Conservation (phyloP, 169 alveolate genomes). For the Eimeria tenella region DNA sequence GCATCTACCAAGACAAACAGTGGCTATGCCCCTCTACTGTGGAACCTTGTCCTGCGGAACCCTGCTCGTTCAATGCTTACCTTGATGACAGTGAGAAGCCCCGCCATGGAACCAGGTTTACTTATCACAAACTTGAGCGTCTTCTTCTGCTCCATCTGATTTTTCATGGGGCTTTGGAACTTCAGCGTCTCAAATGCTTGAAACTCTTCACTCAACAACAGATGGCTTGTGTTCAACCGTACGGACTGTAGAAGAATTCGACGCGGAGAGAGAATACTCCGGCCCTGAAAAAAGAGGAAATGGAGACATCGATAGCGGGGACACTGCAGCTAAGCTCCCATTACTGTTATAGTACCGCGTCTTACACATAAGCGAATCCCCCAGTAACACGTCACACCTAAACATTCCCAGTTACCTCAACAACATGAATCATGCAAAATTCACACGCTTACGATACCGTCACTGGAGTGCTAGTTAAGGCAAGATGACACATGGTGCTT, state of each 20-base stretch:
- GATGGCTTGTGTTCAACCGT: conserved; percentile 58
- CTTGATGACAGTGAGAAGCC: conserved; percentile 56
- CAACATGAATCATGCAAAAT: too few relatives aligned
- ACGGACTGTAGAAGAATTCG: conserved; percentile 69
- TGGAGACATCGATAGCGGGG: too few relatives aligned
- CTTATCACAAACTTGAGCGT: conserved; percentile 32
- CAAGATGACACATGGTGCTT: too few relatives aligned
- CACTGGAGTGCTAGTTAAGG: too few relatives aligned
- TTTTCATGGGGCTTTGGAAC: conserved; percentile 37
- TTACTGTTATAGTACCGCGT: too few relatives aligned
- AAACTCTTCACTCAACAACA: conserved; percentile 38
- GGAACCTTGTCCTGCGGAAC: background rate
- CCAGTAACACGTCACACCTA: too few relatives aligned
- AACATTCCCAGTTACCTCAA: too few relatives aligned
- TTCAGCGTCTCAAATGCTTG: conserved; percentile 70
- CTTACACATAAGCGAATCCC: too few relatives aligned
- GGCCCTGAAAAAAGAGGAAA: conserved; percentile 28
- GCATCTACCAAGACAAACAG: background rate
- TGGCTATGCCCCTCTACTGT: background rate
- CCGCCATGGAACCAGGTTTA: conserved; percentile 71
- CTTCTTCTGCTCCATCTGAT: conserved; percentile 39
- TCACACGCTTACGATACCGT: too few relatives aligned
- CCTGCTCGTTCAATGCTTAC: conserved; percentile 1
- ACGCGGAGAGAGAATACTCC: conserved; percentile 68
- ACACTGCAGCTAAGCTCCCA: too few relatives aligned